phyloP scores from a whole-genome alignment of 768 basidiomycete species.

The Panaeolus papilionaceus region DNA sequence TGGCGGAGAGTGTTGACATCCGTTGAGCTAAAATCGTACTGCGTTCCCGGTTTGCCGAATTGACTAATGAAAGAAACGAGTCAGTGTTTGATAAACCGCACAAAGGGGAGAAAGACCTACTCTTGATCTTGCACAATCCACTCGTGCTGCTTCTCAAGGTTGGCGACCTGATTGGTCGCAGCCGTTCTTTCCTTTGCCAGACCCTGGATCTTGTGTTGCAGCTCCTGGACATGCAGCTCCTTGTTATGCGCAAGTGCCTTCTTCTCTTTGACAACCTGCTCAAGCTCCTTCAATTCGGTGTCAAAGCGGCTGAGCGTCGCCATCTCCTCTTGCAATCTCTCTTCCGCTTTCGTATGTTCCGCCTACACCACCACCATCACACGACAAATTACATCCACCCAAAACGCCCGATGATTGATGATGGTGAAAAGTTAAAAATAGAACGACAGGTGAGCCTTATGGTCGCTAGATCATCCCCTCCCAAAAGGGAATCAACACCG shows the following conservation, averaged over 20 bases:
- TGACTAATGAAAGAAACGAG: constrained; percentile 49
- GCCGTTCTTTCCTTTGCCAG: constrained; percentile 69
- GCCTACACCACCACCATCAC: constrained; percentile 41
- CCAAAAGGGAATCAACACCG: not conserved
- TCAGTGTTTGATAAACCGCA: not conserved
- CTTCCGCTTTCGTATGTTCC: constrained; percentile 68
- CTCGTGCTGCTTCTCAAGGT: constrained; percentile 80
- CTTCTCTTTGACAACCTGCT: constrained; percentile 81
- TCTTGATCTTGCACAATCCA: constrained; percentile 92
- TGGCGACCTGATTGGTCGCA: constrained; percentile 55
- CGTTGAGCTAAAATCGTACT: constrained; percentile 78
- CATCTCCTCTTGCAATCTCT: constrained; percentile 81
- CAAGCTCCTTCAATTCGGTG: constrained; percentile 84
- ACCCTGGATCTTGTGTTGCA: constrained; percentile 57
- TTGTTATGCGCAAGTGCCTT: constrained; percentile 71
- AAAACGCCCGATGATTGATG: not conserved
- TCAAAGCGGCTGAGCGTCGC: constrained; percentile 90
- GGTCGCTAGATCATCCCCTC: not conserved
- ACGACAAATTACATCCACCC: not conserved
- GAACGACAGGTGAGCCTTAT: constrained; percentile 5
- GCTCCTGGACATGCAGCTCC: constrained; percentile 62
- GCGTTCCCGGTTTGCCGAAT: constrained; percentile 83
- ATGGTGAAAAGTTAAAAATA: constrained; percentile 1
- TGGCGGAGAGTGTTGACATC: constrained; percentile 66
- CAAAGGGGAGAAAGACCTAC: constrained; percentile 52